These are phyloP conservation scores for Trametes cingulata DNA, from an alignment of 768 basidiomycete species.

Conservation along the genomic window DNA sequence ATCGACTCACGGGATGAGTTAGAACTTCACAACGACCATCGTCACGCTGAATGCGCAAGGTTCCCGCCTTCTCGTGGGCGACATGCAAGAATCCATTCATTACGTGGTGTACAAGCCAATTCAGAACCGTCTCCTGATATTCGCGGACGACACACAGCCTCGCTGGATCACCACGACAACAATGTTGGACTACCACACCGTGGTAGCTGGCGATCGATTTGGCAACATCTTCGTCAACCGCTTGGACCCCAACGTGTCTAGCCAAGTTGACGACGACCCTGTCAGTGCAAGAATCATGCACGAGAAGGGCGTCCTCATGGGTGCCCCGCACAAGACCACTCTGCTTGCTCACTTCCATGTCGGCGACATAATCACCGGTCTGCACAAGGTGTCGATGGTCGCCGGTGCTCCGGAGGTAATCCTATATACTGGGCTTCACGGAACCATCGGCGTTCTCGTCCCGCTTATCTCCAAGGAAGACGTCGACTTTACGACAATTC, in stretches of 20 bases:
- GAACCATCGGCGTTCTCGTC: constrained; percentile 91
- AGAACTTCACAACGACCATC: constrained; percentile 89
- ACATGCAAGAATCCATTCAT: constrained; percentile 95
- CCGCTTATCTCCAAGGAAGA: constrained; percentile 98
- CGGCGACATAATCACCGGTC: constrained; percentile 87
- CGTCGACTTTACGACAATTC: constrained; percentile 94
- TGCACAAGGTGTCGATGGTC: constrained; percentile 88
- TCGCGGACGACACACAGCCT: constrained; percentile 92
- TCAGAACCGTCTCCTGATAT: constrained; percentile 89
- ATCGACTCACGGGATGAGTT: background rate
- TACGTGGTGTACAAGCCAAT: constrained; percentile 93
- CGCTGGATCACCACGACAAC: constrained; percentile 87
- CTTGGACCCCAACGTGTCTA: constrained; percentile 77
- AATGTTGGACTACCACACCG: constrained; percentile 97
- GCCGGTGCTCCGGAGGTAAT: constrained; percentile 96
- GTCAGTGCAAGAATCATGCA: constrained; percentile 95
- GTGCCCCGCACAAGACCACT: constrained; percentile 93
- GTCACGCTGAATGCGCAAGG: constrained; percentile 90
- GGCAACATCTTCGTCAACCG: constrained; percentile 96
- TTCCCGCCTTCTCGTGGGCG: constrained; percentile 91
- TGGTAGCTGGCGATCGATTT: constrained; percentile 91
- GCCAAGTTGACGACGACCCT: constrained; percentile 96
- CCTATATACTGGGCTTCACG: constrained; percentile 91
- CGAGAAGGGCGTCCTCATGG: constrained; percentile 91
- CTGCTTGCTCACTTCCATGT: constrained; percentile 90